These are phyloP conservation scores for Exophiala dermatitidis DNA, from an alignment of 2,329 filamentous ascomycete genomes.

Conservation along the genomic window DNA sequence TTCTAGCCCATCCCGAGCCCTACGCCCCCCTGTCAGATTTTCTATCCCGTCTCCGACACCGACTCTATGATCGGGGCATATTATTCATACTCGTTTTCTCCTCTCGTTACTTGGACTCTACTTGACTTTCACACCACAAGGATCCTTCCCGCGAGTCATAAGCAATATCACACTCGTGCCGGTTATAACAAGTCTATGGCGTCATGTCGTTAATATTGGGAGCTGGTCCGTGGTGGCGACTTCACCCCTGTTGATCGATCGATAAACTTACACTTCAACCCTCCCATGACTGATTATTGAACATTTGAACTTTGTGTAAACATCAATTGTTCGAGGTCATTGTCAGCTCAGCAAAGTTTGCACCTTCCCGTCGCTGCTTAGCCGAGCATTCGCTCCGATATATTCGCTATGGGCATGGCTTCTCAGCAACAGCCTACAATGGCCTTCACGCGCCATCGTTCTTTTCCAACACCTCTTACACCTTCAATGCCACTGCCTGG, in stretches of 20 bases:
- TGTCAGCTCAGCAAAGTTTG: no score
- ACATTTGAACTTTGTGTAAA: not conserved
- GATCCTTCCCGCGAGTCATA: no score
- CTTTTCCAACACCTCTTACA: slow-evolving; percentile 24
- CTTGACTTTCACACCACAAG: not conserved
- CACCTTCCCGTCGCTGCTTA: no score
- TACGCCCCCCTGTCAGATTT: slow-evolving; percentile 3
- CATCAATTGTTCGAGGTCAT: no score
- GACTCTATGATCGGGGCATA: not conserved
- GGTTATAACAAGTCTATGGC: slow-evolving; percentile 17
- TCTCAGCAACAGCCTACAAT: slow-evolving; percentile 9
- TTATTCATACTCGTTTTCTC: not conserved
- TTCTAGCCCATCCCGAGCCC: slow-evolving; percentile 1
- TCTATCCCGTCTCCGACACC: not conserved
- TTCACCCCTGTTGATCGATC: slow-evolving; percentile 4
- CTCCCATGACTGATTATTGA: not conserved
- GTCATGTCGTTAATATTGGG: slow-evolving; percentile 18
- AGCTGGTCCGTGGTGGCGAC: slow-evolving; percentile 6
- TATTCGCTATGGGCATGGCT: no score
- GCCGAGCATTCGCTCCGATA: no score
- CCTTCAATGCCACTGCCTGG: slow-evolving; percentile 27
- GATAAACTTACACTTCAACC: slow-evolving; percentile 6
- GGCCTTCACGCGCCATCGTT: slow-evolving; percentile 17
- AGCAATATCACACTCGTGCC: no score
- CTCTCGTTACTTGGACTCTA: not conserved